Base-by-base conservation (phyloP, 805 yeast species). In the Sungouiella blattae region DNA sequence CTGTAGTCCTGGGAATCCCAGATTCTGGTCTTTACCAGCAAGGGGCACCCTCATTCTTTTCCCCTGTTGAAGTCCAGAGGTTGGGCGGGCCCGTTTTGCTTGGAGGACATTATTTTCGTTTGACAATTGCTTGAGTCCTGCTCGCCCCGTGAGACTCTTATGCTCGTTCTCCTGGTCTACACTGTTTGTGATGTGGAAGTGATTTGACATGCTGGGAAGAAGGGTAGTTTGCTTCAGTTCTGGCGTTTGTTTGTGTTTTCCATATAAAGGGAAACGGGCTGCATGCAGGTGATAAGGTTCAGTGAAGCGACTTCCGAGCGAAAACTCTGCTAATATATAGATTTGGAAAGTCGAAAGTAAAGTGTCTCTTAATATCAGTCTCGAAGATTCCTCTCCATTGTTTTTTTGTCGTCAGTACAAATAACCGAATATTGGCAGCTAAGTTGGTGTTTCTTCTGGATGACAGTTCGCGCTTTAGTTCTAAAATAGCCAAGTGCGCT, bases 1-100 rank as follows among this genome's bases (percentile, higher is more conserved):
- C 28, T 46, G 60, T 36, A 67, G 51, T 1, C 52, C 38, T 6
- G 61, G 58, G 18, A 53, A 27, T 13, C 43, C 42, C 25, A 41
- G 42, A 44, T 67, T 67, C 26, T 52, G 60, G 44, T 60, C 62
- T 38, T 67, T 67, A 2, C 71, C 71, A 4, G 69, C 67, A 32
- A 66, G 53, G 3, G 73, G 73, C 12, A 47, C 43, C 26, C 48
- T 33, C 6, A 56, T 49, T 35, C 72, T 46, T 22, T 45, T 50
- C 9, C 39, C 40, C 6, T 28, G 29, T 25, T 18, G 30, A 18
- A 13, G 15, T 17, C 24, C 17, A 13, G 11, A 11, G 26, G 21
- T 17, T 2, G 22, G 20, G 18, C 22, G 36, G n/a, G 43, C 43
- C 18, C 40, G 28, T 25, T 42, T 42, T 6, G 30, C 21, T 22